Evolutionary conservation across 1,139 yeast species (phyloP), one percentile per base, ranked within the genome.

Genomic region (Geotrichum fermentans): DNA sequence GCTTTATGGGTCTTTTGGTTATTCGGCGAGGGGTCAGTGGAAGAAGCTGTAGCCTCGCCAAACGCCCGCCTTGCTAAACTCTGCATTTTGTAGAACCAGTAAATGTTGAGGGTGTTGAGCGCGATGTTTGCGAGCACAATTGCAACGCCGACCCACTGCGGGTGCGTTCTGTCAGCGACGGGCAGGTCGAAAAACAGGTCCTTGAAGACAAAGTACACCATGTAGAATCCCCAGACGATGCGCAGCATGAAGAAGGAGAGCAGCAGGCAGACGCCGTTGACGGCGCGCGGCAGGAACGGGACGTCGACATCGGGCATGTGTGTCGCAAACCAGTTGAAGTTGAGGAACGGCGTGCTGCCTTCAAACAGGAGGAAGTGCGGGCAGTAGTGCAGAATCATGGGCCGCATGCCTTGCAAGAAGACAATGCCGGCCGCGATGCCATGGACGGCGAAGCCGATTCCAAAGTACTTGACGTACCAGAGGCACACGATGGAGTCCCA

Each of bases 331-430:
- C 97, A 90, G 68, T 95, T 83, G 55, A 89, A 66, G 68, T 92
- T 90, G 52, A 92, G 81, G 64, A 90, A 90, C n/a, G 97, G 97
- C 8, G 97, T 92, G 18, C 96, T 85, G 52, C 85, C 73, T 68
- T 92, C 98, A 70, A 90, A 92, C 54, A 87, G 61, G 59, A 92
- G 73, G 67, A 92, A 92, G 7, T 82, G 78, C 0, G 95, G 94
- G 16, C 88, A 81, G 73, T 88, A 89, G 61, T 88, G 88, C 63
- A 82, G 75, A 55, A 87, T 77, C 77, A 86, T 88, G 18, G 96
- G 94, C 51, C 79, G 70, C 50, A 80, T 63, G 14, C 82, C 79
- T 57, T 80, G 75, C 22, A 70, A 67, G 63, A 85, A 89, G 38
- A 88, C 96, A 52, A 75, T 72, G 47, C 88, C 72, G 0, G 97